A percentile compares a stretch with the other conserved stretches of the same genome.
These are phyloP conservation scores for Penicillium waksmanii DNA, from an alignment of 495 filamentous ascomycete genomes.

Conservation along the genomic window DNA sequence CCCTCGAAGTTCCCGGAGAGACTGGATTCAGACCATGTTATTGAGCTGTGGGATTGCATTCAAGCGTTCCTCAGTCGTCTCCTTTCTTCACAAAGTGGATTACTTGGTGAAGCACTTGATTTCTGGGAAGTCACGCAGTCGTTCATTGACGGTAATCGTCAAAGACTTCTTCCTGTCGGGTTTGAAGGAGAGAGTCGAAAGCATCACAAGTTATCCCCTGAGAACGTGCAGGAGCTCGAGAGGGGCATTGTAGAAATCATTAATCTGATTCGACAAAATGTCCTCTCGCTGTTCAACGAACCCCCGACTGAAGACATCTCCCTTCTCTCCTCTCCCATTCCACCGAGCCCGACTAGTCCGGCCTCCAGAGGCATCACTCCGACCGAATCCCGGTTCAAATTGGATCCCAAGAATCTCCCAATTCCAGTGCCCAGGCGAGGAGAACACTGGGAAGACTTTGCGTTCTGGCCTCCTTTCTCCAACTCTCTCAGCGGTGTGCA, in stretches of 20 bases:
- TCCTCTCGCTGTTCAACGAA: constrained; percentile 83
- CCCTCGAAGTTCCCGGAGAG: constrained; percentile 55
- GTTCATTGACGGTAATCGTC: constrained; percentile 86
- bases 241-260: constrained; percentile 80
- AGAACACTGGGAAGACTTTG: constrained; percentile 89
- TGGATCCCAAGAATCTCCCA: constrained; percentile 75
- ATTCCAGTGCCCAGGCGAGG: constrained; percentile 75
- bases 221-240: constrained; percentile 72
- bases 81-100: constrained; percentile 71
- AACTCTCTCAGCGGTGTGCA: constrained; percentile 87
- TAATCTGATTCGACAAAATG: constrained; percentile 75
- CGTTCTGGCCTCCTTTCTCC: constrained; percentile 93
- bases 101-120: constrained; percentile 86
- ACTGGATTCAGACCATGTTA: constrained; percentile 73
- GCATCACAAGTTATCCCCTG: constrained; percentile 79
- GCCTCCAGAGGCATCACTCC: constrained; percentile 52
- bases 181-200: constrained; percentile 81
- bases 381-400: constrained; percentile 71
- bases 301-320: constrained; percentile 90
- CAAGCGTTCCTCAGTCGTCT: constrained; percentile 67
- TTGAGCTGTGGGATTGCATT: constrained; percentile 90
- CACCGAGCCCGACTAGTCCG: constrained; percentile 72
- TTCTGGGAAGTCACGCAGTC: constrained; percentile 93
- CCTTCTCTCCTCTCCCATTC: constrained; percentile 76
- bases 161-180: constrained; percentile 78